Conservation (phyloP, 2,329 filamentous ascomycete genomes). For the Berkeleyomyces basicola region DNA sequence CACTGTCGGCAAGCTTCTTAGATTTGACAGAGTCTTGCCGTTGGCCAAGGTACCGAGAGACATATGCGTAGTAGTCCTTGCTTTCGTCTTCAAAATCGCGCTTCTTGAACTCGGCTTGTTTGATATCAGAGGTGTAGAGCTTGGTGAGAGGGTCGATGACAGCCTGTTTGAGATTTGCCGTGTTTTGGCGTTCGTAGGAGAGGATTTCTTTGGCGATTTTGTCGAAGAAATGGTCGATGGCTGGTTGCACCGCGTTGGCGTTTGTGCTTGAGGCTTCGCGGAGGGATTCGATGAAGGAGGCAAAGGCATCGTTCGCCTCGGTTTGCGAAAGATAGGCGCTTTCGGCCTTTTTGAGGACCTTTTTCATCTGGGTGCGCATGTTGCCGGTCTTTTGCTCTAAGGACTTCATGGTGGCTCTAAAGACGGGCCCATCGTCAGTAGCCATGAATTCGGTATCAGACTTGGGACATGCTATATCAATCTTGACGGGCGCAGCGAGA, state of each 20-base stretch:
- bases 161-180: conserved; percentile 68
- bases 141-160: conserved; percentile 90
- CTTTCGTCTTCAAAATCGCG: conserved; percentile 98
- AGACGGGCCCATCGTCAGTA: conserved; percentile 84
- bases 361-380: conserved; percentile 90
- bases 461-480: conserved; percentile 74
- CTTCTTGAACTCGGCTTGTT: conserved; percentile 91
- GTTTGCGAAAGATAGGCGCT: conserved; percentile 64
- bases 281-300: conserved; percentile 68
- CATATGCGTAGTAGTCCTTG: conserved; percentile 94
- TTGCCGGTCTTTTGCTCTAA: conserved; percentile 92
- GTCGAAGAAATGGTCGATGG: conserved; percentile 94
- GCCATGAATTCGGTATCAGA: conserved; percentile 72
- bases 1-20: conserved; percentile 89
- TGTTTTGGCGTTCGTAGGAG: conserved; percentile 70
- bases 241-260: conserved; percentile 90
- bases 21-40: conserved; percentile 90
- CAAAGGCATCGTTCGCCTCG: conserved; percentile 72
- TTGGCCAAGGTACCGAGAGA: conserved; percentile 89
- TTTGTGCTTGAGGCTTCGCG: conserved; percentile 81
- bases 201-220: conserved; percentile 88
- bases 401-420: conserved; percentile 91
- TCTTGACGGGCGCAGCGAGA: conserved; percentile 40
- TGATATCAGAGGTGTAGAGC: conserved; percentile 90
- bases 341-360: conserved; percentile 86